These are phyloP conservation scores for Phaeophleospora eucalypticola DNA, from an alignment of 2,329 filamentous ascomycete species.

Conservation along the genomic window DNA sequence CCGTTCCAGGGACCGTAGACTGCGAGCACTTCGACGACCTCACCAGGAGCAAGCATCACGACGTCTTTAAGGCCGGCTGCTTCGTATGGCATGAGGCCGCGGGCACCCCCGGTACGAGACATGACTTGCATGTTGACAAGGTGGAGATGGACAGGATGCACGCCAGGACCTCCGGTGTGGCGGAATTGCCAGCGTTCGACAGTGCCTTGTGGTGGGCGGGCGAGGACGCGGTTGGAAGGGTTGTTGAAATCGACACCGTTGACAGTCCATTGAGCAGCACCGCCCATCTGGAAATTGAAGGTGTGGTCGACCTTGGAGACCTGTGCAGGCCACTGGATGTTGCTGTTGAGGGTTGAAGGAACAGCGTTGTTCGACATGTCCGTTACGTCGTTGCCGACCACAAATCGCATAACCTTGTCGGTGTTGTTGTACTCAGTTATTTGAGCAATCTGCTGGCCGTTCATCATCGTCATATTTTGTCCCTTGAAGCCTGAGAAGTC, in stretches of 20 bases:
- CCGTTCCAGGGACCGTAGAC: conserved; percentile 53
- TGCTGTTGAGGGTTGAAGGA: conserved; percentile 30
- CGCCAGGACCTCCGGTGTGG: conserved; percentile 49
- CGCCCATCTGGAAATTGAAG: conserved; percentile 46
- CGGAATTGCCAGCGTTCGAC: conserved; percentile 50
- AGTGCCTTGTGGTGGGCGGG: conserved; percentile 45
- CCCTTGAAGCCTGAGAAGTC: conserved; percentile 51
- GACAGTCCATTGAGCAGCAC: conserved; percentile 45
- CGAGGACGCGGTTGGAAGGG: conserved; percentile 47
- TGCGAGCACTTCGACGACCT: conserved; percentile 50
- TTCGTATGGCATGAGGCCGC: conserved; percentile 51
- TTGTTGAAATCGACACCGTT: conserved; percentile 49
- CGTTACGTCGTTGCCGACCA: conserved; percentile 41
- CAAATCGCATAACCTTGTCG: conserved; percentile 51
- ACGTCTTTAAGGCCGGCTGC: conserved; percentile 55
- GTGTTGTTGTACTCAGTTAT: conserved; percentile 52
- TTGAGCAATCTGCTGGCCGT: conserved; percentile 22
- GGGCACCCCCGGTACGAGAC: conserved; percentile 43
- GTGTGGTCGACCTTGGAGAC: conserved; percentile 39
- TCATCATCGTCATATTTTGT: conserved; percentile 38
- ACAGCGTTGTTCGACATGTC: conserved; percentile 39
- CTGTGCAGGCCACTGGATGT: conserved; percentile 32
- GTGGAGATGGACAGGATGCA: conserved; percentile 56
- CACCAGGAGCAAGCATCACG: conserved; percentile 51
- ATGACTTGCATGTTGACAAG: conserved; percentile 56